Percentiles rank a stretch among this genome's conserved stretches.
phyloP scores from a whole-genome alignment of 345 rosid species.

The Citrus sp. region DNA sequence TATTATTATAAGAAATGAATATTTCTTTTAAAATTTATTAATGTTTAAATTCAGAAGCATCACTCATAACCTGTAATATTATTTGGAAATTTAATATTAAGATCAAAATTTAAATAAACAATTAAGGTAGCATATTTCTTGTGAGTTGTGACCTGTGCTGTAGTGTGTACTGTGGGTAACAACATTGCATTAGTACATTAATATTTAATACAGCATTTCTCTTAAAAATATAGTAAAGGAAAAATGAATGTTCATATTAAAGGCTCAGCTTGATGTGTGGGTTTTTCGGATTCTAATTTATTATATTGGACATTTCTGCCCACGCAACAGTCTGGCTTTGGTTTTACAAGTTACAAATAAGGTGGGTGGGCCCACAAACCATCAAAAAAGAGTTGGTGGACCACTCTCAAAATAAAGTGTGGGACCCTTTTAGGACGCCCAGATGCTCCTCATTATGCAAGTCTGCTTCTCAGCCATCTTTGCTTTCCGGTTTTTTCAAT shows the following conservation, averaged over 20 bases:
- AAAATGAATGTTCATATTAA: no score
- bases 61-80: no score
- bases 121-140: no score
- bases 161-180: no score
- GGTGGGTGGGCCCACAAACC: constrained; percentile 28
- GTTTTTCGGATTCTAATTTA: no score
- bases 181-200: no score
- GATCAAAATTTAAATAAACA: no score
- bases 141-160: no score
- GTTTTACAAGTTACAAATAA: not conserved
- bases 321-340: not conserved
- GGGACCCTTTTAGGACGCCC: constrained; percentile 28
- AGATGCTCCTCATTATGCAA: constrained; percentile 23
- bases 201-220: no score
- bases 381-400: constrained; percentile 28
- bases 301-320: not conserved
- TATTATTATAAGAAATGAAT: not conserved
- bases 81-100: no score
- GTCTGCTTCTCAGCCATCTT: not conserved
- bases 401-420: constrained; percentile 30
- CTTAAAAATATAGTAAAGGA: no score
- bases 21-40: not conserved
- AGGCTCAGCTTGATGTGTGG: no score
- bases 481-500: not conserved
- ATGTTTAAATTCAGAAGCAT: not conserved